Conservation (phyloP, 2,329 filamentous ascomycete genomes). For the Lachnellula occidentalis region DNA sequence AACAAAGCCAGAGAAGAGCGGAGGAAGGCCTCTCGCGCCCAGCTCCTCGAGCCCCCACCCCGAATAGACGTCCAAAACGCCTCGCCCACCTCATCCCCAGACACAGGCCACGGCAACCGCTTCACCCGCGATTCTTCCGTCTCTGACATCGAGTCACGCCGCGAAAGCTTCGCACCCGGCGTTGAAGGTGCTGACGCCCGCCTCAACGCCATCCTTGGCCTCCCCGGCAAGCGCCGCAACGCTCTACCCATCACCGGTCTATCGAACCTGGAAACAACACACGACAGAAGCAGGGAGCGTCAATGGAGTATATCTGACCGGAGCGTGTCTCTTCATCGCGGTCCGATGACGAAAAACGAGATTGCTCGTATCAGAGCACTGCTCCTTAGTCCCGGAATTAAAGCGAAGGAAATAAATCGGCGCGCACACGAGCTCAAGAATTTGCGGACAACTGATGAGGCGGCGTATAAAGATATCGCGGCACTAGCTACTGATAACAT, state of each 20-base stretch:
- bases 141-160: conserved; percentile 25
- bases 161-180: conserved; percentile 19
- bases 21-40: conserved; percentile 37
- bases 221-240: conserved; percentile 30
- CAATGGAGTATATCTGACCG: conserved; percentile 50
- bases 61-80: conserved; percentile 41
- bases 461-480: conserved; percentile 23
- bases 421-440: conserved; percentile 43
- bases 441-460: conserved; percentile 13
- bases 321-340: conserved; percentile 33
- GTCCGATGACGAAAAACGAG: conserved; percentile 60
- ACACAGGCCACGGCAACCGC: conserved; percentile 4
- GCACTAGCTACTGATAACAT: conserved; percentile 14
- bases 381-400: conserved; percentile 80
- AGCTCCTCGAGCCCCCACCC: conserved; percentile 42
- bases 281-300: conserved; percentile 25
- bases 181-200: conserved; percentile 26
- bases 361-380: conserved; percentile 72
- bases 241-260: conserved; percentile 42
- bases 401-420: conserved; percentile 73
- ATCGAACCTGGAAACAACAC: conserved; percentile 33
- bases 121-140: conserved; percentile 21
- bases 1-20: conserved; percentile 30
- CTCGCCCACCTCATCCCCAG: conserved; percentile 29
- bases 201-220: conserved; percentile 31